A percentile compares a stretch with the other conserved stretches of the same genome.
Evolutionary conservation across 345 rosid species (phyloP).

Genomic region (Hibiscus mutabilis): DNA sequence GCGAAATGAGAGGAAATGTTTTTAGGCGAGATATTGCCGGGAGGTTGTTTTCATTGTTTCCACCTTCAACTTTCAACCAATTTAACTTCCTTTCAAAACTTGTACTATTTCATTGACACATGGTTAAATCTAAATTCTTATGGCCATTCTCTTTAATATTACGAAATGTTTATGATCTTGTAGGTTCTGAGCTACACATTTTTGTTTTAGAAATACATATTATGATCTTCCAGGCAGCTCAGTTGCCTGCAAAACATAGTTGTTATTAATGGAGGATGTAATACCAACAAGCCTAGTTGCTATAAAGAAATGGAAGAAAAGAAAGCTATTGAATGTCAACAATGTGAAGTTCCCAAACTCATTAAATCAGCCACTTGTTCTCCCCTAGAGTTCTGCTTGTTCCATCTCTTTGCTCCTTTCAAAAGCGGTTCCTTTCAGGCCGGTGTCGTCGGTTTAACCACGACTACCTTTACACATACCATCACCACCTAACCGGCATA

Average conservation of each 20-base stretch:
- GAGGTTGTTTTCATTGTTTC: conserved; percentile 30
- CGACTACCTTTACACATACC: conserved; percentile 20
- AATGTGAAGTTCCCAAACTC: conserved; percentile 19
- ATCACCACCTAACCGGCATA: conserved; percentile 17
- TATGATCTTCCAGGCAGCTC: too few relatives aligned
- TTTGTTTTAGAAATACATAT: too few relatives aligned
- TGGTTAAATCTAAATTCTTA: too few relatives aligned
- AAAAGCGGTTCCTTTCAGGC: conserved; percentile 29
- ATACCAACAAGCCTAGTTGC: too few relatives aligned
- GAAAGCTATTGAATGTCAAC: background rate
- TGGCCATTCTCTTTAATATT: too few relatives aligned
- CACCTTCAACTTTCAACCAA: conserved; percentile 22
- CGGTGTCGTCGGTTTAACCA: background rate
- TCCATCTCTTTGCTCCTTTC: conserved; percentile 38
- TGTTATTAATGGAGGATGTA: too few relatives aligned
- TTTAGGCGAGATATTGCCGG: conserved; percentile 54
- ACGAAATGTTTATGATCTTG: too few relatives aligned
- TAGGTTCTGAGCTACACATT: too few relatives aligned
- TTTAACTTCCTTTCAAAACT: conserved; percentile 8
- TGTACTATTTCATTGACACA: too few relatives aligned
- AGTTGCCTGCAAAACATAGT: too few relatives aligned
- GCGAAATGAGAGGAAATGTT: conserved; percentile 25
- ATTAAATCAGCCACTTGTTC: conserved; percentile 34
- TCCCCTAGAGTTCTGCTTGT: conserved; percentile 35
- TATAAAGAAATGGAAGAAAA: too few relatives aligned